Conservation (phyloP, 129 eudicot genomes). For the Flaveria robusta region DNA sequence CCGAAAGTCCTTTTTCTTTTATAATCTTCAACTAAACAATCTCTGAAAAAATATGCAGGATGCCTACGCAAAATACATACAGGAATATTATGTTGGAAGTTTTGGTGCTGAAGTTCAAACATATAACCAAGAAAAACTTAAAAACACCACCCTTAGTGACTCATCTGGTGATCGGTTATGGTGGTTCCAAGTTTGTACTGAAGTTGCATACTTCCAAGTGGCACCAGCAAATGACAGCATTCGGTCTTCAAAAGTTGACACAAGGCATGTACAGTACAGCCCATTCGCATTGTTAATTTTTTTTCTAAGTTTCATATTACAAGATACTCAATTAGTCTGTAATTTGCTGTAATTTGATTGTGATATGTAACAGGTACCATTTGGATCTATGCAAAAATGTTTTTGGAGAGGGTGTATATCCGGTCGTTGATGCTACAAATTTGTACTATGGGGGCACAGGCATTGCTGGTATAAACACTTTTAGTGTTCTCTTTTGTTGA, state of each 20-base stretch:
- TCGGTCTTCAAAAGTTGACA: constrained; percentile 75
- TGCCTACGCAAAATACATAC: constrained; percentile 82
- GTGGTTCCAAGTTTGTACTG: constrained; percentile 99
- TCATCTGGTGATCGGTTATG: constrained; percentile 71
- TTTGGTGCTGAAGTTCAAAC: constrained; percentile 61
- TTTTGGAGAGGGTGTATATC: constrained; percentile 85
- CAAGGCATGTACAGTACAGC: constrained; percentile 45
- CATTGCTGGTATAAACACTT: constrained; percentile 67
- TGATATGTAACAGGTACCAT: constrained; percentile 74
- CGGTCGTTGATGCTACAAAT: constrained; percentile 79
- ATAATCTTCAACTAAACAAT: constrained; percentile 6
- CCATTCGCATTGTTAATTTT: neutral
- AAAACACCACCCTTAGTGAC: constrained; percentile 44
- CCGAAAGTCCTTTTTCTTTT: neutral
- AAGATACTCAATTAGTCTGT: neutral
- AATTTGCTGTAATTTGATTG: constrained; percentile 9
- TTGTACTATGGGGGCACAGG: constrained; percentile 87
- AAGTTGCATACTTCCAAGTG: constrained; percentile 98
- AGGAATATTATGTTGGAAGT: constrained; percentile 57
- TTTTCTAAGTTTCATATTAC: constrained; percentile 11
- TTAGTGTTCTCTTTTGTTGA: neutral
- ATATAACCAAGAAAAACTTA: constrained; percentile 72
- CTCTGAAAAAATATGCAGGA: constrained; percentile 41
- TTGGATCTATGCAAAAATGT: constrained; percentile 94
- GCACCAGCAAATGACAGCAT: constrained; percentile 88